Base-by-base conservation (phyloP, 2,329 filamentous ascomycete genomes). In the Trichoderma sp. region DNA sequence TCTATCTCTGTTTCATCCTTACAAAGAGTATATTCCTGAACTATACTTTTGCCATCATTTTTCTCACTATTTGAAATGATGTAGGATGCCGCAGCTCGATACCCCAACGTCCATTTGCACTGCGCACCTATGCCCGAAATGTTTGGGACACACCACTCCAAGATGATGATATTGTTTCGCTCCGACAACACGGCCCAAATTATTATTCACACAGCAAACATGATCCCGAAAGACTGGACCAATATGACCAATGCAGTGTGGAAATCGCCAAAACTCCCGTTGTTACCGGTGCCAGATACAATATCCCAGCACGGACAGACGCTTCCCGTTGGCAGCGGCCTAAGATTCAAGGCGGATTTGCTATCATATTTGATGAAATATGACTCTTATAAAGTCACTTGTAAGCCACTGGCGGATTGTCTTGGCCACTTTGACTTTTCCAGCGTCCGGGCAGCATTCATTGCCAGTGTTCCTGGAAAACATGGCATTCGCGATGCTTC, bases 161-260 rank as follows among this genome's bases (percentile, higher is more conserved):
- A 97, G 79, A 96, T 97, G 91, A 87, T 97, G 78, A 82, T 97
- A n/a, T 79, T 97, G 4, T 83, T 97, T 70, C 86, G 91, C 5
- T 89, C 91, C 76, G 93, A 97, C 76, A 88, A 91, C 71, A 87
- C 85, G 0, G 91, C 90, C 0, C 91, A 96, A 79, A 82, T 97
- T 6, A 80, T 96, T 68, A 94, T 97, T 34, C 92, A 96, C 74
- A 97, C 94, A 0, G 93, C 94, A 21, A 97, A 97, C 74, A 93
- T 97, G 90, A 95, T 97, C n/a, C 76, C 85, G 4, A 89, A 90
- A 67, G 94, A 97, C 77, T 97, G 94, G 94, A 86, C 84, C 1
- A 96, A 96, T 73, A 92, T 97, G 91, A 91, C 90, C 0, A 93
- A 97, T 77, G 93, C 88, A 1, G 86, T 92, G 5, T 97, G 94